Conservation (phyloP, 148 eudicot species). For the Silene uniflora region DNA sequence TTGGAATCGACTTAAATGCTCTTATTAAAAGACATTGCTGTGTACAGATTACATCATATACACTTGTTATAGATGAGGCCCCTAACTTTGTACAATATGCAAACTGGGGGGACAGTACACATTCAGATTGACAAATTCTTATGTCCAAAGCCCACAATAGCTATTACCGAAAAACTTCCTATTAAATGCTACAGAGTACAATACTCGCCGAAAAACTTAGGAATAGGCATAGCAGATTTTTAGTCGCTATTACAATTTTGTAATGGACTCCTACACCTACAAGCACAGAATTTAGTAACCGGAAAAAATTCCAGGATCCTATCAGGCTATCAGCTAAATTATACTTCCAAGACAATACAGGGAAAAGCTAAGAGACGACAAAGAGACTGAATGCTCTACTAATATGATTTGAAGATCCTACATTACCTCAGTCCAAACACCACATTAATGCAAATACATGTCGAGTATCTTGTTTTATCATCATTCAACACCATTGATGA, state of each 20-base stretch:
- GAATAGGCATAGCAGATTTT: neutral
- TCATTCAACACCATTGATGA: neutral
- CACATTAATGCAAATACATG: neutral
- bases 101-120: neutral
- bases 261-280: neutral
- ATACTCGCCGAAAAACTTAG: neutral
- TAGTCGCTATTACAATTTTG: neutral
- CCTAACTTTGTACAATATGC: neutral
- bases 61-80: neutral
- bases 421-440: neutral
- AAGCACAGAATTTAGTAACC: neutral
- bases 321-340: neutral
- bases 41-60: neutral
- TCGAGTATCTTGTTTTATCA: neutral
- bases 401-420: neutral
- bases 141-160: neutral
- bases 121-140: neutral
- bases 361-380: too few species aligned
- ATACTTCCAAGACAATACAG: neutral
- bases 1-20: neutral
- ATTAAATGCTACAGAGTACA: neutral
- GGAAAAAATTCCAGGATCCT: neutral
- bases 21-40: neutral
- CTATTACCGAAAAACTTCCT: neutral
- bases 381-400: neutral